Evolutionary conservation across 441 rosid genomes (phyloP).

Genomic region (Viola pubescens): DNA sequence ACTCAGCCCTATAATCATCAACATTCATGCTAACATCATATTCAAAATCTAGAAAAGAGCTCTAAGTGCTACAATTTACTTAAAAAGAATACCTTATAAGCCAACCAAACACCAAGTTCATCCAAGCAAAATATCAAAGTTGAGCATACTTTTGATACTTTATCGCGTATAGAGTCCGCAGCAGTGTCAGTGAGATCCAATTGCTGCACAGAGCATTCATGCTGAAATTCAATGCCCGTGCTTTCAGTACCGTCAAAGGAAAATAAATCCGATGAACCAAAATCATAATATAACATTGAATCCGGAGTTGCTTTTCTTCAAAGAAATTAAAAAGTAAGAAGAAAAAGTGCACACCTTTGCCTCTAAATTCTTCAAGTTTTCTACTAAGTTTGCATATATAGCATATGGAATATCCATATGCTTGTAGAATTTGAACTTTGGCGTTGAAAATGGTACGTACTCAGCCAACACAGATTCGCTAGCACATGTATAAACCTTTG

Average conservation of each 20-base stretch:
- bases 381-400: conserved; percentile 20
- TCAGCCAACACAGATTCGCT: conserved; percentile 53
- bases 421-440: conserved; percentile 48
- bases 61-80: too few relatives aligned
- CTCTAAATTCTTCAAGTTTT: conserved; percentile 29
- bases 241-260: conserved; percentile 17
- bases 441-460: conserved; percentile 54
- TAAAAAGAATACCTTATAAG: conserved; percentile 50
- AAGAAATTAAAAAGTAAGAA: not conserved
- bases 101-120: conserved; percentile 73
- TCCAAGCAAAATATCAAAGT: conserved; percentile 53
- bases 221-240: conserved; percentile 36
- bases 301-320: not conserved
- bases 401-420: conserved; percentile 28
- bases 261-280: not conserved
- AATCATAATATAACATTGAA: not conserved
- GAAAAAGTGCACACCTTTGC: conserved; percentile 35
- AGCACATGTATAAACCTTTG: conserved; percentile 70
- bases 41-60: too few relatives aligned
- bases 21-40: too few relatives aligned
- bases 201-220: conserved; percentile 28
- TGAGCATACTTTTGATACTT: conserved; percentile 36
- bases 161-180: conserved; percentile 32
- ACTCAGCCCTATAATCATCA: too few relatives aligned
- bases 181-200: conserved; percentile 34